Evolutionary conservation across 768 basidiomycete species (phyloP).

Genomic region (Podaxis sp.): DNA sequence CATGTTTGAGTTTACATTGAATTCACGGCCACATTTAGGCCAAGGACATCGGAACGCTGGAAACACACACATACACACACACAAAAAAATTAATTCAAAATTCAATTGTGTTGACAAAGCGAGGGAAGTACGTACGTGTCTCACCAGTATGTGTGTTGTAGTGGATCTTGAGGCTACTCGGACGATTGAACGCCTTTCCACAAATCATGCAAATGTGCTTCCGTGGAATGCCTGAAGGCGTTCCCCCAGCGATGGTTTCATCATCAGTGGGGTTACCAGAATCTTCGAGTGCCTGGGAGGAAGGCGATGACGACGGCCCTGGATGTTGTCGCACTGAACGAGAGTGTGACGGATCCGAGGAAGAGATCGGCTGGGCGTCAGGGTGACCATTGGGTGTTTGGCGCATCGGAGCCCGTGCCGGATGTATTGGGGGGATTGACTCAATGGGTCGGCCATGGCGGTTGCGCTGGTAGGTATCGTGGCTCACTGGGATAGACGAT

Average conservation of each 20-base stretch:
- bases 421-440: neutral
- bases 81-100: neutral
- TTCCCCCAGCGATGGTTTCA: slow-evolving; percentile 3
- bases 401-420: slow-evolving; percentile 1
- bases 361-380: neutral
- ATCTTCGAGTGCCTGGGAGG: slow-evolving; percentile 3
- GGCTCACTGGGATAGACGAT: neutral
- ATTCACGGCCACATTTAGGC: slow-evolving; percentile 70
- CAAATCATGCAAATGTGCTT: slow-evolving; percentile 52
- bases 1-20: slow-evolving; percentile 87
- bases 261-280: slow-evolving; percentile 15
- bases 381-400: slow-evolving; percentile 1
- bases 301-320: neutral
- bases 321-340: slow-evolving; percentile 19
- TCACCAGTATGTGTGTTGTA: slow-evolving; percentile 67
- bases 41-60: slow-evolving; percentile 72
- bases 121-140: slow-evolving; percentile 45
- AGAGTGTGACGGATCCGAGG: slow-evolving; percentile 3
- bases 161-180: slow-evolving; percentile 63
- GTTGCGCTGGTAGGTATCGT: slow-evolving; percentile 1
- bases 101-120: neutral
- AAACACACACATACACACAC: neutral
- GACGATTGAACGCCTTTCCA: slow-evolving; percentile 63
- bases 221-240: slow-evolving; percentile 24
- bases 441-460: neutral